These are phyloP conservation scores for Ceratocystis variospora DNA, from an alignment of 2,329 filamentous ascomycete genomes.

Conservation along the genomic window DNA sequence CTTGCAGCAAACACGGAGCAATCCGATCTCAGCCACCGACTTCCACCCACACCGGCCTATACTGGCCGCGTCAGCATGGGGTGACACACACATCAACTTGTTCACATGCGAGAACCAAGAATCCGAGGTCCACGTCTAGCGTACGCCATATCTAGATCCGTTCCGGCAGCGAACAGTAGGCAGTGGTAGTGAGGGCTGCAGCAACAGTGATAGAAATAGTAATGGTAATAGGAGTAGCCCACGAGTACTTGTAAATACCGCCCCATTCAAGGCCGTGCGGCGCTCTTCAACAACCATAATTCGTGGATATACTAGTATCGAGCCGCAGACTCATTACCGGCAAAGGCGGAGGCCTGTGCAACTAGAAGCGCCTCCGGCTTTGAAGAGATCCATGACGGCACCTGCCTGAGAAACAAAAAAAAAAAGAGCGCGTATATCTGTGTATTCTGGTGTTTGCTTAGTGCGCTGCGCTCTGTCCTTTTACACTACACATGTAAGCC, in stretches of 20 bases:
- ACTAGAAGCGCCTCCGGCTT: neutral
- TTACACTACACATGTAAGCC: neutral
- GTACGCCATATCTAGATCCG: slow-evolving; percentile 14
- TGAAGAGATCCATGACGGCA: neutral
- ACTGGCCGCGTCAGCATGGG: slow-evolving; percentile 71
- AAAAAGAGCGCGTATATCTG: neutral
- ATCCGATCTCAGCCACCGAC: slow-evolving; percentile 74
- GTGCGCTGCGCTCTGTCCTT: neutral
- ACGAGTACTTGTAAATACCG: neutral
- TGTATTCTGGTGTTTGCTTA: neutral
- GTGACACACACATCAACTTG: slow-evolving; percentile 82
- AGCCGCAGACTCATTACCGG: neutral
- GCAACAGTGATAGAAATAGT: too few relatives aligned
- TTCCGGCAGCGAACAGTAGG: neutral
- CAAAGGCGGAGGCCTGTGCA: neutral
- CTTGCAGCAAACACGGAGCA: slow-evolving; percentile 63
- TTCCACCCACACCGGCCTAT: slow-evolving; percentile 94
- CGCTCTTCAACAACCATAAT: neutral
- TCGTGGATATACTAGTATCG: neutral
- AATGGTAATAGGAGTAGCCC: too few relatives aligned
- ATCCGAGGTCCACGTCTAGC: slow-evolving; percentile 18
- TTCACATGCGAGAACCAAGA: slow-evolving; percentile 53
- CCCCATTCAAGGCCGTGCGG: neutral
- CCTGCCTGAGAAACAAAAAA: neutral
- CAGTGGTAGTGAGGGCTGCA: neutral